Conservation (phyloP, 176 grass and related monocot species). For the Aegilops umbellulata region DNA sequence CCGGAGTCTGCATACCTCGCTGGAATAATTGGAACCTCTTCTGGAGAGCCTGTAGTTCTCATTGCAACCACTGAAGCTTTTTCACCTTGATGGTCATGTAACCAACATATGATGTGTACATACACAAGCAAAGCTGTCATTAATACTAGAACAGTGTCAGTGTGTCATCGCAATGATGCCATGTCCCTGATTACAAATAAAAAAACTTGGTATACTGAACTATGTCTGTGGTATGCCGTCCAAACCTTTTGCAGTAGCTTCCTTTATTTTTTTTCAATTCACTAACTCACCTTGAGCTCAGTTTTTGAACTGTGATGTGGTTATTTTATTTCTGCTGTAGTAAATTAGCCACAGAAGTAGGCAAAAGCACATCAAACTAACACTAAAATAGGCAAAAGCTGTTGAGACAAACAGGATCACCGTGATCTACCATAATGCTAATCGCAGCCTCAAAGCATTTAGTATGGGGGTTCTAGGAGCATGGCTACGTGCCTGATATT, state of each 20-base stretch:
- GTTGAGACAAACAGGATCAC: no score
- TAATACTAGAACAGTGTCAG: background rate
- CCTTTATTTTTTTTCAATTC: background rate
- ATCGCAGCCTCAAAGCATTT: no score
- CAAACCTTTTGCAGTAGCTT: background rate
- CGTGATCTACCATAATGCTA: no score
- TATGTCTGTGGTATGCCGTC: background rate
- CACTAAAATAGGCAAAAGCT: no score
- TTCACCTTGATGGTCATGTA: conserved; percentile 2
- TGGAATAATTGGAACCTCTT: background rate
- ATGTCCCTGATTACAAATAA: background rate
- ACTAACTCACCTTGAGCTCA: background rate
- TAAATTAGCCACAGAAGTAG: background rate
- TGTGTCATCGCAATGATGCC: background rate
- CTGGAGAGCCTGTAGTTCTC: background rate
- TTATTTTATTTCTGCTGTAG: background rate
- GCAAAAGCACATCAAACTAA: background rate
- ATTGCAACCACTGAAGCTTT: background rate
- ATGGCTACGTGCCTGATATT: background rate
- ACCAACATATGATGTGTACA: background rate
- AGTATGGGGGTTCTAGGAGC: background rate
- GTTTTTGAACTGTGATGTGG: background rate
- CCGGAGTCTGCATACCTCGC: background rate
- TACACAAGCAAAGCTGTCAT: background rate
- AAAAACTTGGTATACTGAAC: background rate